Evolutionary conservation across 1,284 basidiomycete genomes (phyloP), one percentile per base, ranked within the genome.

Genomic region (Heterobasidion irregulare): DNA sequence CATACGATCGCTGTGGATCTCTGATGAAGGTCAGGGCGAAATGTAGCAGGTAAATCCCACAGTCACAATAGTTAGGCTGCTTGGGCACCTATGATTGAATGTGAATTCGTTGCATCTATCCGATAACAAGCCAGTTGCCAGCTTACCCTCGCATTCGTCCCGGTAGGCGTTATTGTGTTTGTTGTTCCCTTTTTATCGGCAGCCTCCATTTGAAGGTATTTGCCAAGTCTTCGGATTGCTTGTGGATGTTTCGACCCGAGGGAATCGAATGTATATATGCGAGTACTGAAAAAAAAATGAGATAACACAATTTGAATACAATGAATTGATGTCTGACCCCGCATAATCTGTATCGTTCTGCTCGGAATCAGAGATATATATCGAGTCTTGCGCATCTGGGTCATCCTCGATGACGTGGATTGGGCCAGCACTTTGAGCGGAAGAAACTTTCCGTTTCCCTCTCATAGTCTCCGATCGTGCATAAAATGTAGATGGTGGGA

Each of bases 181-280:
- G 75, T 64, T 6, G 64, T n/a, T 0, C 61, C 68, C 56, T 79
- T 79, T 72, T 95, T 97, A 67, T 94, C 86, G 57, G 75, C 72
- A 0, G 94, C 94, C 67, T 99, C 96, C 59, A 77, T 72, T 44
- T 72, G 70, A 8, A 98, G 79, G 68, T 96, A 99, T 26, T 72
- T 64, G 32, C 71, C 70, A 13, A 99, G 77, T 15, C 75, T 76
- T 46, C 73, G 86, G 47, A 75, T 67, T 1, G 85, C 91, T 18
- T 80, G 75, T 0, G 72, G 70, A 68, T 98, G 96, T 13, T 72
- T 70, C 10, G 73, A 72, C 0, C 87, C 86, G 33, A 99, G 78
- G 1, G 94, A 98, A 67, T 99, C 96, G 53, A 98, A 80, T 0
- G 84, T 91, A 64, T 94, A 83, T 46, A 97, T 86, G 62, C 80